Conservation (phyloP, 257 asterid genomes). For the Solanum clarkiae region DNA sequence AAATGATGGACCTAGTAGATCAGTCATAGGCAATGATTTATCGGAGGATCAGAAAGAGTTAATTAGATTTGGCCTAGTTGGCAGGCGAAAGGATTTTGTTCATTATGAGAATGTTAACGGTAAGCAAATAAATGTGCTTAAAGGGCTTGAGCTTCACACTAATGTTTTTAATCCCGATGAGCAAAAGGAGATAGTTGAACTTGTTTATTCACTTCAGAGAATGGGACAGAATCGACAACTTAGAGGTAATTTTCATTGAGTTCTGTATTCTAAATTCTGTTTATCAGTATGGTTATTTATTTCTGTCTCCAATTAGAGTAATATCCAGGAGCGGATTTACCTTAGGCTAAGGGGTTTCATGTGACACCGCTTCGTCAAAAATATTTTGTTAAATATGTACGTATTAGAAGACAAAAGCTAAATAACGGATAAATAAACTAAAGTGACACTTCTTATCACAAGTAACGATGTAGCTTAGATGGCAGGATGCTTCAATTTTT, state of each 20-base stretch:
- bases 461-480: too few relatives aligned
- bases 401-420: too few relatives aligned
- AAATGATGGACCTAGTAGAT: neutral
- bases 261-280: neutral
- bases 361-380: too few relatives aligned
- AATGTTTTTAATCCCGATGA: constrained; percentile 63
- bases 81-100: constrained; percentile 45
- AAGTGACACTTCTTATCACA: too few relatives aligned
- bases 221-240: constrained; percentile 49
- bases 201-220: constrained; percentile 36
- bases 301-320: neutral
- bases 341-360: too few relatives aligned
- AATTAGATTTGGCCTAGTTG: constrained; percentile 30
- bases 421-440: too few relatives aligned
- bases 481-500: too few relatives aligned
- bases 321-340: neutral
- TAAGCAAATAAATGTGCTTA: constrained; percentile 30
- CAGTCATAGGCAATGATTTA: constrained; percentile 1
- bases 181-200: constrained; percentile 54
- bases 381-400: too few relatives aligned
- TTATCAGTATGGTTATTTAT: neutral
- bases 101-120: constrained; percentile 44
- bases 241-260: constrained; percentile 25
- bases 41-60: constrained; percentile 50
- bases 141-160: constrained; percentile 69